Percentiles rank a stretch among this genome's conserved stretches.
Evolutionary conservation across 23 red algal species (phyloP).

Genomic region (Gracilaria caudata): DNA sequence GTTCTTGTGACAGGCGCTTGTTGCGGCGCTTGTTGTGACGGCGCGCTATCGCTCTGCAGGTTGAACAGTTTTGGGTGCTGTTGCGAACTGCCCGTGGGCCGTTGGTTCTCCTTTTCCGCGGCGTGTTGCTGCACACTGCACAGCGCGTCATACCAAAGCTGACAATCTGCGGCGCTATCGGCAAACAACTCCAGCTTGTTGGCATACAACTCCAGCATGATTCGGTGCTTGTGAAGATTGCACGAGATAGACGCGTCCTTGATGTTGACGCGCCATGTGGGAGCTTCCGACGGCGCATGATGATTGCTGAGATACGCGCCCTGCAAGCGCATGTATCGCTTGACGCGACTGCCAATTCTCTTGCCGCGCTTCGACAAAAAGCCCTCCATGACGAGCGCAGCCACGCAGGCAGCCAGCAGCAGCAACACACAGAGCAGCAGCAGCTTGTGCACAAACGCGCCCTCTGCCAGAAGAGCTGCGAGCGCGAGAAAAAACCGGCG

Average conservation of each 20-base stretch:
- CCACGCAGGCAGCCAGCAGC: background rate
- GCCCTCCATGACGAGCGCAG: constrained; percentile 47
- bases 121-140: background rate
- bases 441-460: background rate
- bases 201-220: constrained; percentile 34
- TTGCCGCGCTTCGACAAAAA: constrained; percentile 58
- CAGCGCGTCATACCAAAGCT: constrained; percentile 47
- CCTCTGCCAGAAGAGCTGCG: no score
- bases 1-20: background rate
- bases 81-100: no score
- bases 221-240: constrained; percentile 5
- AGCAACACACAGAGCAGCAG: background rate
- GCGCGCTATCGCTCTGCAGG: background rate
- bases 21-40: background rate
- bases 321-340: constrained; percentile 65
- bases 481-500: background rate
- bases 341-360: constrained; percentile 62
- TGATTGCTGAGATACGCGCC: constrained; percentile 55
- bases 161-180: constrained; percentile 23
- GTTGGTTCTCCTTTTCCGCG: constrained; percentile 10
- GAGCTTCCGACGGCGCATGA: constrained; percentile 4
- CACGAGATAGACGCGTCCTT: constrained; percentile 36
- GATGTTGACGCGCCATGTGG: constrained; percentile 56
- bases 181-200: constrained; percentile 40
- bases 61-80: background rate